Evolutionary conservation across 352 stramenopile genomes (phyloP).

Genomic region (Globisporangium nagaii): DNA sequence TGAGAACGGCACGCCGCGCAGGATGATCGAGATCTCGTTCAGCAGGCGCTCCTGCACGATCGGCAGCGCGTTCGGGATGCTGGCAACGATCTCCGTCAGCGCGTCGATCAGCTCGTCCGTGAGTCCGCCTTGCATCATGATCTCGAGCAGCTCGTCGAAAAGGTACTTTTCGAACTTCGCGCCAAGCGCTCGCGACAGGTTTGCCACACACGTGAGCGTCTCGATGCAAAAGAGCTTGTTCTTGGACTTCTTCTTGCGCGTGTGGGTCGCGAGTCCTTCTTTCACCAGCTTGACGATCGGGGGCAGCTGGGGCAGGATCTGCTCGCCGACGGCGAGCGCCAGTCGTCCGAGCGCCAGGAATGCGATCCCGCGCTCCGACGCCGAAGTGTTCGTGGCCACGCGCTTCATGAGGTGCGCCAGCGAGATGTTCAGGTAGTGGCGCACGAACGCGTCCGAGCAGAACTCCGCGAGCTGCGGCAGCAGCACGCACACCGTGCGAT

Average conservation of each 20-base stretch:
- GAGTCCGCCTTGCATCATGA: conserved; percentile 88
- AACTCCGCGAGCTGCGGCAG: conserved; percentile 92
- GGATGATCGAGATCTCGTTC: conserved; percentile 94
- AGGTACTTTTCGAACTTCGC: conserved; percentile 65
- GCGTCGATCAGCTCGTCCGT: conserved; percentile 93
- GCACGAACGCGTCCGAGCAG: conserved; percentile 91
- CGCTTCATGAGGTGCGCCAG: conserved; percentile 83
- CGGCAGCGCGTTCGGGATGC: conserved; percentile 84
- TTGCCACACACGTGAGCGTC: conserved; percentile 74
- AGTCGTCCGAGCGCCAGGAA: conserved; percentile 93
- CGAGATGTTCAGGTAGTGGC: conserved; percentile 87
- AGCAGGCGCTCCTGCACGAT: conserved; percentile 94
- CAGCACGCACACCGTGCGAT: conserved; percentile 72
- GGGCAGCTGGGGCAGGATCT: conserved; percentile 77
- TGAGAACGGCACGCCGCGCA: conserved; percentile 83
- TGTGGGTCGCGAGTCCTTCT: conserved; percentile 55
- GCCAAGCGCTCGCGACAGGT: conserved; percentile 63
- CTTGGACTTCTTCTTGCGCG: conserved; percentile 32
- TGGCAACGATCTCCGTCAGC: conserved; percentile 87
- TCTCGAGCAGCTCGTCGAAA: conserved; percentile 68
- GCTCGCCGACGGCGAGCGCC: conserved; percentile 85
- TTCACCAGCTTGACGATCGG: conserved; percentile 80
- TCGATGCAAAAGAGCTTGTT: conserved; percentile 84
- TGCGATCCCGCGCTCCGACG: conserved; percentile 71
- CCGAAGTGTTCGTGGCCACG: conserved; percentile 51